Percentiles rank a stretch among this genome's conserved stretches.
These are phyloP conservation scores for Protomyces lactucae-debilis DNA, from an alignment of 1,139 yeast species.

Conservation along the genomic window DNA sequence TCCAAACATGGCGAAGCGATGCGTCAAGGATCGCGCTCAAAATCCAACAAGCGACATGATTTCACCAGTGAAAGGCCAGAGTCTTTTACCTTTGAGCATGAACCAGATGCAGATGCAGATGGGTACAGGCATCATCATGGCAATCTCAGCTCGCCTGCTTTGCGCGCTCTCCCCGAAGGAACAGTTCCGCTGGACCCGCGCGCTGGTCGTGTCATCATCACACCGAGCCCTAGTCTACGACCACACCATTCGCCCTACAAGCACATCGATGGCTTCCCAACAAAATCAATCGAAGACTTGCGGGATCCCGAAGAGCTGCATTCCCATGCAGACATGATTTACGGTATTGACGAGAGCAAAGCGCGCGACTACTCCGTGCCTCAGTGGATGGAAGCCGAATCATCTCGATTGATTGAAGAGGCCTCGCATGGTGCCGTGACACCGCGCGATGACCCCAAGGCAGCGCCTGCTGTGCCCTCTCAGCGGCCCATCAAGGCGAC, in stretches of 20 bases:
- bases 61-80: background rate
- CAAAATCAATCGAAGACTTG: constrained; percentile 19
- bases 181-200: constrained; percentile 21
- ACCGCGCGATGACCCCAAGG: background rate
- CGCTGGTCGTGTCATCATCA: constrained; percentile 24
- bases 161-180: constrained; percentile 17
- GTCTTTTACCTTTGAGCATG: constrained; percentile 21
- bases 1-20: constrained; percentile 4
- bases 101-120: constrained; percentile 22
- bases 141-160: constrained; percentile 14
- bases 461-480: constrained; percentile 8
- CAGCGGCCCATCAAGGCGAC: constrained; percentile 21
- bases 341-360: constrained; percentile 18
- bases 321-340: constrained; percentile 23
- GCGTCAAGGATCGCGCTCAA: background rate
- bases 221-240: constrained; percentile 15
- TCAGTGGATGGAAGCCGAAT: constrained; percentile 24
- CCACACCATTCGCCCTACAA: constrained; percentile 18
- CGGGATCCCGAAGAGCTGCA: constrained; percentile 24
- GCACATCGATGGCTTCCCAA: constrained; percentile 20
- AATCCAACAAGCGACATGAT: background rate
- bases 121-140: constrained; percentile 21
- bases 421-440: constrained; percentile 17
- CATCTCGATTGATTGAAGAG: constrained; percentile 11
- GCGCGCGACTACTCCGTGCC: constrained; percentile 23